These are phyloP conservation scores for Aspergillus diversus DNA, from an alignment of 495 filamentous ascomycete species.

Conservation along the genomic window DNA sequence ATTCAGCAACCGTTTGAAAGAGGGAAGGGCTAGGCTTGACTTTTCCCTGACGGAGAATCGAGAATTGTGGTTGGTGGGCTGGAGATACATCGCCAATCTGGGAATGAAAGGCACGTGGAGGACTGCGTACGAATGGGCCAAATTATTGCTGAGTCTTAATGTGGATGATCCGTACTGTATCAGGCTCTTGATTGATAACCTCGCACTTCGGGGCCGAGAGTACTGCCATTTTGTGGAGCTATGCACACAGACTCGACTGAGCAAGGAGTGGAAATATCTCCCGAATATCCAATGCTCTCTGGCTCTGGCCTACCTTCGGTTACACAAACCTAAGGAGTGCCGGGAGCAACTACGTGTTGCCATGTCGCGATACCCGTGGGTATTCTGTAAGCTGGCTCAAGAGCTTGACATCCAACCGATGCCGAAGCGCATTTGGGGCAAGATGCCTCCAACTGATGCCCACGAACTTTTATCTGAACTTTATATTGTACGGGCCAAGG, in stretches of 20 bases:
- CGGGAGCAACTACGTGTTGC: slow-evolving; percentile 63
- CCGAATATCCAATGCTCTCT: slow-evolving; percentile 74
- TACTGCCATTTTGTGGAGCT: slow-evolving; percentile 75
- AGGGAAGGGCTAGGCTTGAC: slow-evolving; percentile 78
- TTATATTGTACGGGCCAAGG: slow-evolving; percentile 78
- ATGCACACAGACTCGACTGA: slow-evolving; percentile 60
- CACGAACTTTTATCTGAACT: slow-evolving; percentile 77
- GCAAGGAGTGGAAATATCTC: slow-evolving; percentile 48
- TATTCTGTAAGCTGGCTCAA: slow-evolving; percentile 75
- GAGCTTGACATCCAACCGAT: slow-evolving; percentile 72
- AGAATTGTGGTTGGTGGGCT: slow-evolving; percentile 89
- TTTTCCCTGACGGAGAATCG: slow-evolving; percentile 83
- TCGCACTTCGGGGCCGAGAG: slow-evolving; percentile 79
- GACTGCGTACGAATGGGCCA: slow-evolving; percentile 91
- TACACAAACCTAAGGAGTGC: slow-evolving; percentile 65
- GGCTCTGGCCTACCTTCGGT: slow-evolving; percentile 71
- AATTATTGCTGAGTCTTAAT: slow-evolving; percentile 76
- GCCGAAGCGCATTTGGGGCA: slow-evolving; percentile 81
- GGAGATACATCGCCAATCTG: slow-evolving; percentile 82
- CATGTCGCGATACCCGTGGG: slow-evolving; percentile 78
- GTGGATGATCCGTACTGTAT: slow-evolving; percentile 85
- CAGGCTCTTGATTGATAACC: slow-evolving; percentile 75
- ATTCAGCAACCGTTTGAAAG: slow-evolving; percentile 72
- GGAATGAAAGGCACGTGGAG: slow-evolving; percentile 90
- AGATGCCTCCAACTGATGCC: slow-evolving; percentile 64